Base-by-base conservation (phyloP, 768 basidiomycete genomes). In the Phylloporus arenicola region DNA sequence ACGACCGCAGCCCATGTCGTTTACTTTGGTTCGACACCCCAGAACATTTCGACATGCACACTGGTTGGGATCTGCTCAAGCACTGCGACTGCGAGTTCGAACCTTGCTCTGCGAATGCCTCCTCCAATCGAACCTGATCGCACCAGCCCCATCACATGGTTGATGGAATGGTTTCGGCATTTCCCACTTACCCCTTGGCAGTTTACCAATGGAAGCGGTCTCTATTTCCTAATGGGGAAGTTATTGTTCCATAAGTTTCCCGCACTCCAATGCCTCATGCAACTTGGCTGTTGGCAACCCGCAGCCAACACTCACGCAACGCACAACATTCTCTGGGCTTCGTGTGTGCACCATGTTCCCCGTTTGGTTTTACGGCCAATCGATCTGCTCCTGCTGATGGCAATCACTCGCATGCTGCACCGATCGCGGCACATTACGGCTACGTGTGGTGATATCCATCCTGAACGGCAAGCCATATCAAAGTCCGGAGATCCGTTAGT, bases 211-310 rank as follows among this genome's bases (percentile, higher is more conserved):
- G 25, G 13, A n/a, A 4, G 10, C 1, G 29, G 9, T 11, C 10
- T 29, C 29, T 10, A 13, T 39, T 39, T 39, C 38, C 17, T 12
- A 39, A 39, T 19, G 38, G 38, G 29, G 29, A 30, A 30, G 10
- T 30, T 30, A 30, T 27, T 27, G 27, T 27, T 27, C 9, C 9
- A 27, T 27, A 30, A 12, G 52, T 20, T n/a, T 0, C 14, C 16
- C 37, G 19, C 16, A 0, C 45, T 47, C 46, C 46, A 29, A 34
- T 25, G 53, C 59, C 58, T 61, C 59, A 50, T 61, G 58, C 40
- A 39, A 0, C 17, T 41, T 54, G 52, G 51, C 45, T n/a, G 42
- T 60, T 60, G 58, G 58, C 48, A 59, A n/a, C 12, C 31, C 42
- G 38, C 49, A 49, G 53, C 43, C 12, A 33, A 13, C 17, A 20